These are phyloP conservation scores for Pseudogymnoascus sp. DNA, from an alignment of 2,329 filamentous ascomycete genomes.

Conservation along the genomic window DNA sequence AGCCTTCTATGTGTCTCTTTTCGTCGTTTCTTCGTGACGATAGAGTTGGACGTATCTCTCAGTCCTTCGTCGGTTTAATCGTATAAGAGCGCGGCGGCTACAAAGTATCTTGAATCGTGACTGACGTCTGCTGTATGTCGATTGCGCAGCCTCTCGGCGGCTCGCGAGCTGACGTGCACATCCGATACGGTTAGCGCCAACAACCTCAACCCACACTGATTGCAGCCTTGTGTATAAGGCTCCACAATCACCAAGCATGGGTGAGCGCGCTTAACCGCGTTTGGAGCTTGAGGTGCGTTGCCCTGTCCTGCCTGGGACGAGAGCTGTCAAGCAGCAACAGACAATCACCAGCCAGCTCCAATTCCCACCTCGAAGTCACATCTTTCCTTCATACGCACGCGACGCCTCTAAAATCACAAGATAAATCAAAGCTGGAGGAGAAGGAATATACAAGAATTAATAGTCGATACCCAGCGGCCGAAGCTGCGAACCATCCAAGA, in stretches of 20 bases:
- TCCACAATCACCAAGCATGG: neutral
- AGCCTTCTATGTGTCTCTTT: neutral
- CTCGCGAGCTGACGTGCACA: slow-evolving; percentile 7
- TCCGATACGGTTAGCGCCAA: neutral
- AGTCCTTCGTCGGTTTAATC: neutral
- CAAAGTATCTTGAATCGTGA: neutral
- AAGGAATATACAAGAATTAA: neutral
- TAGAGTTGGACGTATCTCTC: neutral
- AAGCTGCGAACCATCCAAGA: slow-evolving; percentile 40
- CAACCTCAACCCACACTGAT: neutral
- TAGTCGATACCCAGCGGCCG: slow-evolving; percentile 12
- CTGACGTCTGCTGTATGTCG: slow-evolving; percentile 8
- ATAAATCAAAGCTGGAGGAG: slow-evolving; percentile 3
- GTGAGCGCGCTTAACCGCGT: slow-evolving; percentile 8
- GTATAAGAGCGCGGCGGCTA: neutral
- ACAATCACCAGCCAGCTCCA: slow-evolving; percentile 1
- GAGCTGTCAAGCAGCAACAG: slow-evolving; percentile 3
- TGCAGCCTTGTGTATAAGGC: slow-evolving; percentile 1
- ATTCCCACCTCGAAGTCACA: neutral
- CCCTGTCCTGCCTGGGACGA: slow-evolving; percentile 9
- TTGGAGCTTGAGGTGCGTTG: slow-evolving; percentile 11
- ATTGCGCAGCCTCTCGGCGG: slow-evolving; percentile 8
- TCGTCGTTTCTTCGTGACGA: neutral
- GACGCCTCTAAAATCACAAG: neutral
- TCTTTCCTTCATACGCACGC: neutral